Evolutionary conservation across 73 alveolate species (phyloP).

Genomic region (Vitrella brassicaformis): DNA sequence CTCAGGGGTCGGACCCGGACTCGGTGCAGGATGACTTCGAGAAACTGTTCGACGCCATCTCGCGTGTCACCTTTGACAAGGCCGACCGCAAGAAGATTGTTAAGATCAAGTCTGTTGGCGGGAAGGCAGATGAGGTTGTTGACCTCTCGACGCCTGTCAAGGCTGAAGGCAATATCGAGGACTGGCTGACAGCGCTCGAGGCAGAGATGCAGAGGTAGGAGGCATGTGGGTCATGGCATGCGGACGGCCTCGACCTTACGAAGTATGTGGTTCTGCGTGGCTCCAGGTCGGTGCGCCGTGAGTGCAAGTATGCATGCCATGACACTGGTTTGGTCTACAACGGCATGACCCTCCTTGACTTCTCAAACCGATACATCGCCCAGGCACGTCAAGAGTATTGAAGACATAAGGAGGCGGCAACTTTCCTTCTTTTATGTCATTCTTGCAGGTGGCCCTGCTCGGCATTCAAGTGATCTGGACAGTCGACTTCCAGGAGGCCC

Average conservation of each 20-base stretch:
- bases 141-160: conserved; percentile 85
- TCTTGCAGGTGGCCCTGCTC: conserved; percentile 36
- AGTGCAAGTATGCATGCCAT: background rate
- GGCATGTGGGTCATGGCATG: conserved; percentile 4
- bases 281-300: background rate
- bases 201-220: conserved; percentile 84
- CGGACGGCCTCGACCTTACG: background rate
- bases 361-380: conserved; percentile 18
- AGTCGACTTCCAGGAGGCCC: conserved; percentile 70
- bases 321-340: background rate
- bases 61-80: conserved; percentile 90
- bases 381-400: no score
- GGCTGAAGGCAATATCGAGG: conserved; percentile 99
- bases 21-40: conserved; percentile 81
- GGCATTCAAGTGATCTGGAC: conserved; percentile 90
- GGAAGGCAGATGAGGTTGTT: conserved; percentile 78
- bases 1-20: conserved; percentile 61
- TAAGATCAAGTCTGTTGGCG: conserved; percentile 64
- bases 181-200: conserved; percentile 93
- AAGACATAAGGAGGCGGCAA: no score
- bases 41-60: conserved; percentile 97
- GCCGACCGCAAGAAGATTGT: conserved; percentile 84
- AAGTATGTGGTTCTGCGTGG: background rate
- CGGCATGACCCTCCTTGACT: conserved; percentile 10
- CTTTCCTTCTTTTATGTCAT: background rate